A percentile compares a stretch with the other conserved stretches of the same genome.
phyloP scores from a whole-genome alignment of 768 basidiomycete species.

The Neoboletus magnificus region DNA sequence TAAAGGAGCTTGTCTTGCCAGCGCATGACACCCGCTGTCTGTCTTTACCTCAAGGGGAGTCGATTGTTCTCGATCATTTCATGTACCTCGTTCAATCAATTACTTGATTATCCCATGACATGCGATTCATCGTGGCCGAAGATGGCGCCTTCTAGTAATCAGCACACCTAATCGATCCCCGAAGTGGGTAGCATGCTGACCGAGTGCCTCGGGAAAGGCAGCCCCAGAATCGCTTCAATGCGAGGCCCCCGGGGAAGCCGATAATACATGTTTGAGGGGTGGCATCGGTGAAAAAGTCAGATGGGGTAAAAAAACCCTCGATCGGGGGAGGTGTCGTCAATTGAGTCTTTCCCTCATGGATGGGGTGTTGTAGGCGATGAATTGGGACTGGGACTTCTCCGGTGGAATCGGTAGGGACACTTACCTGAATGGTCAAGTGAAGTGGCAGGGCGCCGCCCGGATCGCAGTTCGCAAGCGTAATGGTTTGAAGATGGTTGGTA shows the following conservation, averaged over 20 bases:
- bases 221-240: not conserved
- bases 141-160: not conserved
- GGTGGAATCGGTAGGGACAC: not conserved
- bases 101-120: not conserved
- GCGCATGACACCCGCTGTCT: not conserved
- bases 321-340: not conserved
- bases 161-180: not conserved
- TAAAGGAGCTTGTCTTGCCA: not conserved
- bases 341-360: not conserved
- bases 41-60: not conserved
- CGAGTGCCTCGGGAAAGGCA: conserved; percentile 2
- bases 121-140: not conserved
- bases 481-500: not conserved
- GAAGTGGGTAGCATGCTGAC: not conserved
- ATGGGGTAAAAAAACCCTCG: not conserved
- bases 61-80: conserved; percentile 3
- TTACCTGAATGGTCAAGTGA: not conserved
- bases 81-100: conserved; percentile 1
- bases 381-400: not conserved
- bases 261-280: not conserved
- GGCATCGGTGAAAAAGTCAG: not conserved
- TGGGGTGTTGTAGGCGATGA: not conserved
- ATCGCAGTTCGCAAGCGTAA: not conserved
- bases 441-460: not conserved
- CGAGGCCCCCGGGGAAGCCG: not conserved